A percentile compares a stretch with the other conserved stretches of the same genome.
phyloP scores from a whole-genome alignment of 129 eudicot species.

The Tagetes erecta region DNA sequence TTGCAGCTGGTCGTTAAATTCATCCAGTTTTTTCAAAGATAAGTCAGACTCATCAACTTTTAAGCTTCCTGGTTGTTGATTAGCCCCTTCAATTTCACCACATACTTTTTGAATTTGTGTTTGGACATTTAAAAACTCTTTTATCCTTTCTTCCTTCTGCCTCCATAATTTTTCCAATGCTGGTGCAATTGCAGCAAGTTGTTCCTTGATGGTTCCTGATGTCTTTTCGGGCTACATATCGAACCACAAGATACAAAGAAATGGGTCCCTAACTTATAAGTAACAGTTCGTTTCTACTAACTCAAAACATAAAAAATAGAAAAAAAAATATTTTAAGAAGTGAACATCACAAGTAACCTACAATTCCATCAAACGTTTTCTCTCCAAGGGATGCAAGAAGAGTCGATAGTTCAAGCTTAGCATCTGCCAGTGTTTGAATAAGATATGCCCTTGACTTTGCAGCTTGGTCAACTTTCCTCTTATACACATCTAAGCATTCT shows the following conservation, averaged over 20 bases:
- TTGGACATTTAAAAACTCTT: conserved; percentile 74
- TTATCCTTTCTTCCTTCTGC: conserved; percentile 83
- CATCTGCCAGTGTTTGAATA: conserved; percentile 82
- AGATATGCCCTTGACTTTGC: conserved; percentile 77
- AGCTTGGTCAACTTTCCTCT: conserved; percentile 90
- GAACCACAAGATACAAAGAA: conserved; percentile 24
- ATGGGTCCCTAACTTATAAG: conserved; percentile 1
- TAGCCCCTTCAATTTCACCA: conserved; percentile 80
- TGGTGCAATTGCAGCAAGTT: conserved; percentile 88
- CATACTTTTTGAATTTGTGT: conserved; percentile 74
- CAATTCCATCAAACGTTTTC: conserved; percentile 59
- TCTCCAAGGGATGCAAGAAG: conserved; percentile 91
- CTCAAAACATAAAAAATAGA: background rate
- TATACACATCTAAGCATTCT: conserved; percentile 92
- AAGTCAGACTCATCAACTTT: conserved; percentile 80
- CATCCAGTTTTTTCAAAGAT: conserved; percentile 71
- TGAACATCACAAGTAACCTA: conserved; percentile 39
- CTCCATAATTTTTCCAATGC: conserved; percentile 68
- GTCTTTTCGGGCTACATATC: conserved; percentile 75
- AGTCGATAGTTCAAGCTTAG: conserved; percentile 68
- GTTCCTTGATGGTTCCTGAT: conserved; percentile 90
- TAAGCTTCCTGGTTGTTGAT: conserved; percentile 54
- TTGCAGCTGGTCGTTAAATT: conserved; percentile 71
- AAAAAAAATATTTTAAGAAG: background rate
- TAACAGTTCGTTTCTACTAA: background rate